A percentile compares a stretch with the other conserved stretches of the same genome.
Conservation (phyloP, 2,329 filamentous ascomycete species). For the Monosporascus sp. region DNA sequence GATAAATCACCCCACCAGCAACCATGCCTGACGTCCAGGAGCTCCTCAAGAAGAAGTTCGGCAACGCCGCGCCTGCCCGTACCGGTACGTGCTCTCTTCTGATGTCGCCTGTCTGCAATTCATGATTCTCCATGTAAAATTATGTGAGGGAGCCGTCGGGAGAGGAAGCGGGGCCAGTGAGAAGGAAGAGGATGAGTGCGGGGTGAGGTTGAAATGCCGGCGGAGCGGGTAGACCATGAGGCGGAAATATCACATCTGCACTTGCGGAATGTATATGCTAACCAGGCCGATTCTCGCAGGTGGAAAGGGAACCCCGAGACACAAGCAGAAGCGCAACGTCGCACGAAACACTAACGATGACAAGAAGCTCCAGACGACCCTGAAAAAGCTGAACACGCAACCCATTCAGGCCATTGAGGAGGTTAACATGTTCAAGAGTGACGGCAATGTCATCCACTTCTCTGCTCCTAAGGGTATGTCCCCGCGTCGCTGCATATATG, state of each 20-base stretch:
- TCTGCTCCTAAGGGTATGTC: slow-evolving; percentile 88
- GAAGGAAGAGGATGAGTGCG: no score
- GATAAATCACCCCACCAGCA: slow-evolving; percentile 4
- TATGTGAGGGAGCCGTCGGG: neutral
- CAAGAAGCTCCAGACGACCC: slow-evolving; percentile 96
- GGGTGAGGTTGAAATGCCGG: no score
- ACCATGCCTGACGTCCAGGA: slow-evolving; percentile 38
- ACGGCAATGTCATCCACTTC: slow-evolving; percentile 99
- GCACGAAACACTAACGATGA: slow-evolving; percentile 90
- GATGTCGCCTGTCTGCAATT: neutral
- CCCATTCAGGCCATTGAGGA: slow-evolving; percentile 99
- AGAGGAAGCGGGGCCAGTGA: no score
- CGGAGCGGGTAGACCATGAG: no score
- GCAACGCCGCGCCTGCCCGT: slow-evolving; percentile 26
- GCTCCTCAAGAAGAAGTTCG: slow-evolving; percentile 35
- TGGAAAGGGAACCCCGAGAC: slow-evolving; percentile 96
- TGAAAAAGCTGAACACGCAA: slow-evolving; percentile 99
- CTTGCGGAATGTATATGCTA: neutral
- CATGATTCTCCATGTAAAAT: slow-evolving; percentile 7
- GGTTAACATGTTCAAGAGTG: slow-evolving; percentile 99
- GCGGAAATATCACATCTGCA: no score
- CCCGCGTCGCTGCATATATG: neutral
- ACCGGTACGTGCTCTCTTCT: slow-evolving; percentile 23
- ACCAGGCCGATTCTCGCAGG: slow-evolving; percentile 29
- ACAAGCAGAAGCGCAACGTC: slow-evolving; percentile 98